phyloP scores from a whole-genome alignment of 257 asterid species.

The Lavandula angustifolia region DNA sequence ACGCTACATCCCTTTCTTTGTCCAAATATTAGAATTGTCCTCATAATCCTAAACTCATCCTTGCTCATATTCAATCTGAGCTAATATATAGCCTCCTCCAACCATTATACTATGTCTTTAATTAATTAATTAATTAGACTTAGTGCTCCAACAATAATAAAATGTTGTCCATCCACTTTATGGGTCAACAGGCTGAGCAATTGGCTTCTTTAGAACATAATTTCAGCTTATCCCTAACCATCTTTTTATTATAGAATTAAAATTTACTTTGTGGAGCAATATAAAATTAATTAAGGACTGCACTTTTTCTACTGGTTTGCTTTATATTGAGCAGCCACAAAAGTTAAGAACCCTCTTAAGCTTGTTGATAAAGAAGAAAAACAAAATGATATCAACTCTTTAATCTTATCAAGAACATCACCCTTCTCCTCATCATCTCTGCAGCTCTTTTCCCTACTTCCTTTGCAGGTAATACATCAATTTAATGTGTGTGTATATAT shows the following conservation, averaged over 20 bases:
- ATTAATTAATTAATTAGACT: constrained; percentile 49
- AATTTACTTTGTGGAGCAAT: constrained; percentile 30
- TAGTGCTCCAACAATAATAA: constrained; percentile 79
- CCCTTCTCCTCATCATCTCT: constrained; percentile 65
- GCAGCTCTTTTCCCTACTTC: constrained; percentile 57
- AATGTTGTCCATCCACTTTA: constrained; percentile 61
- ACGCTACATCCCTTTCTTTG: too few relatives aligned
- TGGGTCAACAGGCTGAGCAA: too few relatives aligned
- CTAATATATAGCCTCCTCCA: too few relatives aligned
- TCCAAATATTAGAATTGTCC: too few relatives aligned
- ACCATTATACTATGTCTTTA: too few relatives aligned
- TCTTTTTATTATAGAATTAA: not conserved
- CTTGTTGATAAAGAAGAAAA: constrained; percentile 27
- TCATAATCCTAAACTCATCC: too few relatives aligned
- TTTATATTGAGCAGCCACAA: constrained; percentile 33
- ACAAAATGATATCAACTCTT: constrained; percentile 44
- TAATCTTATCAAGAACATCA: constrained; percentile 52
- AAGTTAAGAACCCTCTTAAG: constrained; percentile 24
- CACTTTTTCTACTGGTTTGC: constrained; percentile 30
- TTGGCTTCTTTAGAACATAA: constrained; percentile 44
- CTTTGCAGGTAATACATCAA: constrained; percentile 68
- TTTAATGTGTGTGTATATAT: too few relatives aligned
- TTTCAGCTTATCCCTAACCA: constrained; percentile 32
- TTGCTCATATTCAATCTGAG: too few relatives aligned
- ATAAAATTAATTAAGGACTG: constrained; percentile 29